A percentile compares a stretch with the other conserved stretches of the same genome.
Evolutionary conservation across 169 alveolate genomes (phyloP).

Genomic region (Plasmodium blacklocki): DNA sequence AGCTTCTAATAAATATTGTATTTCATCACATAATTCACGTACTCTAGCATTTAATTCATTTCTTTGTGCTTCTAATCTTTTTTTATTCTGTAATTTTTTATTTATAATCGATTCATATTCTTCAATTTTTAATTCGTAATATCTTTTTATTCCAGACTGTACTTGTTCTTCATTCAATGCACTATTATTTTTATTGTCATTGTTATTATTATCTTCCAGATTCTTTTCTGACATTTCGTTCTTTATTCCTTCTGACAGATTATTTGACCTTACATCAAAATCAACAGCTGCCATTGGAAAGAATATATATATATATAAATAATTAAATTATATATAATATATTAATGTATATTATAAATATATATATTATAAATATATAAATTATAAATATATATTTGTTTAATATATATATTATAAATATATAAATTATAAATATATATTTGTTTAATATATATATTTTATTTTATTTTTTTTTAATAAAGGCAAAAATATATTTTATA

Average conservation of each 20-base stretch:
- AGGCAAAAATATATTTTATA: too few relatives aligned
- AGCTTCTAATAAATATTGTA: conserved; percentile 94
- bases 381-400: too few relatives aligned
- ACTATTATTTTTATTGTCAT: neutral
- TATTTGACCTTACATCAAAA: conserved; percentile 38
- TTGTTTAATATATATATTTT: too few relatives aligned
- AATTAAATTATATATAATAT: neutral
- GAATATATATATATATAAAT: neutral
- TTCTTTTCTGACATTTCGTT: conserved; percentile 5
- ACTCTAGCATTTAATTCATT: conserved; percentile 97
- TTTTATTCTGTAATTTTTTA: conserved; percentile 84
- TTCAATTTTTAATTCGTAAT: conserved; percentile 82
- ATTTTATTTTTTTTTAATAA: too few relatives aligned
- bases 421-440: neutral
- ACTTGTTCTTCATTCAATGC: conserved; percentile 45
- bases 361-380: neutral
- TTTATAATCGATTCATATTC: conserved; percentile 84
- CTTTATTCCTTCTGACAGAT: conserved; percentile 10
- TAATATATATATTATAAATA: neutral
- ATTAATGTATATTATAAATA: neutral
- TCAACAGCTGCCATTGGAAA: conserved; percentile 59
- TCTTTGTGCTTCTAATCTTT: conserved; percentile 97
- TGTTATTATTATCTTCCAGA: neutral
- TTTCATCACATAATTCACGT: conserved; percentile 96
- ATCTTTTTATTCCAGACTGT: conserved; percentile 72